Evolutionary conservation across 768 basidiomycete species (phyloP).

Genomic region (Tulasnella sp.): DNA sequence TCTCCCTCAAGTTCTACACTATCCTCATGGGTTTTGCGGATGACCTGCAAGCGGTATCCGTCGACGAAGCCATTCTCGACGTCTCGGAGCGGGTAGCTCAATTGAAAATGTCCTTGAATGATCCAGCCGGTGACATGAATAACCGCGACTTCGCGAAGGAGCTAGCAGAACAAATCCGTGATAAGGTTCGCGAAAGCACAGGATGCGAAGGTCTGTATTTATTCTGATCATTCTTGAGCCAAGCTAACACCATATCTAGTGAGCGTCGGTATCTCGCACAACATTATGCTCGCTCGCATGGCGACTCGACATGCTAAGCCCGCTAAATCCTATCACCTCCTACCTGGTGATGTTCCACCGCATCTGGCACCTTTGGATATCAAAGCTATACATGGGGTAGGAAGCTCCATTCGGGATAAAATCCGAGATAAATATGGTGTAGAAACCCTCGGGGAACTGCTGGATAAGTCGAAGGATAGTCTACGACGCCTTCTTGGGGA

Average conservation of each 20-base stretch:
- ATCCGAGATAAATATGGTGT: slow-evolving; percentile 70
- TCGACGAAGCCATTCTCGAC: slow-evolving; percentile 93
- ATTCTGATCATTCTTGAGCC: neutral
- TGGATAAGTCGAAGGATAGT: slow-evolving; percentile 54
- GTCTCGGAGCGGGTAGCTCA: slow-evolving; percentile 52
- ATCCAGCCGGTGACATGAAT: slow-evolving; percentile 24
- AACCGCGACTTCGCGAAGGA: slow-evolving; percentile 57
- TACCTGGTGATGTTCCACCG: slow-evolving; percentile 41
- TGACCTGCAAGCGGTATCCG: slow-evolving; percentile 88
- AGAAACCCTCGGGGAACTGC: slow-evolving; percentile 56
- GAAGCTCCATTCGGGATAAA: slow-evolving; percentile 64
- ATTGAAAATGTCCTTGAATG: slow-evolving; percentile 20
- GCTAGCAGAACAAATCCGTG: slow-evolving; percentile 73
- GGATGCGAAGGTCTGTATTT: slow-evolving; percentile 64
- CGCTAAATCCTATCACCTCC: slow-evolving; percentile 72
- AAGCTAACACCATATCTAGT: slow-evolving; percentile 40
- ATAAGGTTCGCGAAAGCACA: slow-evolving; percentile 67
- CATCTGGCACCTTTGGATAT: slow-evolving; percentile 66
- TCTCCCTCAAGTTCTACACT: slow-evolving; percentile 84
- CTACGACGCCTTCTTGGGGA: slow-evolving; percentile 72
- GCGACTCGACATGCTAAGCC: slow-evolving; percentile 91
- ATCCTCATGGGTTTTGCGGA: slow-evolving; percentile 85
- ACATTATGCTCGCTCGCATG: slow-evolving; percentile 85
- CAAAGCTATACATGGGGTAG: slow-evolving; percentile 81
- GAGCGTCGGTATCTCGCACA: slow-evolving; percentile 86